Percentiles rank a stretch among this genome's conserved stretches.
These are phyloP conservation scores for Lasiodiplodia sp. DNA, from an alignment of 2,329 filamentous ascomycete species.

Conservation along the genomic window DNA sequence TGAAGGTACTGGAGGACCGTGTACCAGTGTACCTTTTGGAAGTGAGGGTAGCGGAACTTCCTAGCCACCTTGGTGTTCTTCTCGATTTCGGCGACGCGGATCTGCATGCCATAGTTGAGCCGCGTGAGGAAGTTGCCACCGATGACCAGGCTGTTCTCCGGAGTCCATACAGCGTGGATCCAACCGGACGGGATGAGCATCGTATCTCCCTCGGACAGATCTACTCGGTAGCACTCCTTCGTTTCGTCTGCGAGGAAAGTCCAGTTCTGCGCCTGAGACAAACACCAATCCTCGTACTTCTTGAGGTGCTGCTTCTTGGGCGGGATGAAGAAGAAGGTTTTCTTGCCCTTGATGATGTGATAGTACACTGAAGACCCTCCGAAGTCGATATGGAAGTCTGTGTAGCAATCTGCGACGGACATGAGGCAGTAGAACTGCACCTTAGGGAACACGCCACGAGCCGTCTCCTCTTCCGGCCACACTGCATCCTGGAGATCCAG, in stretches of 20 bases:
- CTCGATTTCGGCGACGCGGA: slow-evolving; percentile 70
- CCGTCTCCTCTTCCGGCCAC: slow-evolving; percentile 61
- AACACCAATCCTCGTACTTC: slow-evolving; percentile 75
- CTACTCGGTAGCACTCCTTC: slow-evolving; percentile 71
- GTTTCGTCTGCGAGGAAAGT: slow-evolving; percentile 70
- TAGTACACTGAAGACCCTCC: slow-evolving; percentile 75
- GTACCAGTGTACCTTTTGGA: slow-evolving; percentile 75
- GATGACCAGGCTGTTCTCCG: slow-evolving; percentile 72
- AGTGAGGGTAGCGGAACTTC: slow-evolving; percentile 72
- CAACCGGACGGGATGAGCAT: slow-evolving; percentile 75
- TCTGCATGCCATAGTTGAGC: slow-evolving; percentile 71
- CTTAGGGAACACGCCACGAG: slow-evolving; percentile 65
- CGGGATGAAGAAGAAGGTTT: slow-evolving; percentile 76
- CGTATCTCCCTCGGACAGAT: slow-evolving; percentile 71
- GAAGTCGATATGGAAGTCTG: slow-evolving; percentile 76
- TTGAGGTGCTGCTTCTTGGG: slow-evolving; percentile 73
- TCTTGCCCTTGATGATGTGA: slow-evolving; percentile 72
- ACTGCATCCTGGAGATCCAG: slow-evolving; percentile 64
- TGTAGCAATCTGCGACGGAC: slow-evolving; percentile 75
- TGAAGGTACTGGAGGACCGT: slow-evolving; percentile 69
- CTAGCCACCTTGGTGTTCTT: slow-evolving; percentile 70
- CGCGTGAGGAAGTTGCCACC: slow-evolving; percentile 74
- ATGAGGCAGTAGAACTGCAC: slow-evolving; percentile 75
- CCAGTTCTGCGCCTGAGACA: slow-evolving; percentile 69
- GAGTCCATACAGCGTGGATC: slow-evolving; percentile 77